Evolutionary conservation across 257 asterid genomes (phyloP), one percentile per base, ranked within the genome.

Genomic region (Eustoma russellianum): DNA sequence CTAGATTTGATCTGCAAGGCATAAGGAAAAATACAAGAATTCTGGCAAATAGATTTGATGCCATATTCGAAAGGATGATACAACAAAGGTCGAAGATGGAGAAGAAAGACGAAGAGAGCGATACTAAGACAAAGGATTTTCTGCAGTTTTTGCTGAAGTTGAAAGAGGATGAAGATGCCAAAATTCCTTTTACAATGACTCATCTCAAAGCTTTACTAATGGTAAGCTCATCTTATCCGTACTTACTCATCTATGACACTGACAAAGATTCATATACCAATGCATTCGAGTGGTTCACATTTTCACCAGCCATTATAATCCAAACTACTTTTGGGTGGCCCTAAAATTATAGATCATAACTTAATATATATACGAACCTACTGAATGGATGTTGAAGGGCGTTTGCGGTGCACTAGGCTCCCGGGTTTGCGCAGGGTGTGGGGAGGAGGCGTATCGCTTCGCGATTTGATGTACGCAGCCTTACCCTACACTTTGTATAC

Each of bases 121-220:
- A 61, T 0, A 60, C 60, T 8, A 57, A 53, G 15, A 65, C 60
- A 41, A 81, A 68, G 57, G 96, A 87, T 61, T 87, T 87, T 65
- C 52, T 86, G 70, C 83, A 83, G 65, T 59, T 83, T 43, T 14
- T 87, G 59, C 60, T 87, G 51, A 38, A 70, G 63, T 17, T 78
- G 58, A 82, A 65, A 62, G 87, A 83, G 13, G 69, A 64, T 6
- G 81, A 55, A 38, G 83, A 77, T 70, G 68, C 72, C 9, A 82
- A 79, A 56, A 61, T 66, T 9, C 79, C 84, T 17, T 60, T 87
- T 2, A 81, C 85, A 43, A 76, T 75, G 71, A 62, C 71, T 33
- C 89, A 83, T 57, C 68, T 87, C 41, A 87, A 83, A 77, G 82
- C 94, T 66, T 50, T 87, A 9, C 79, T 87, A 72, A 83, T 81